Percentiles rank a stretch among this genome's conserved stretches.
These are phyloP conservation scores for Chaetomium strumarium DNA, from an alignment of 2,329 filamentous ascomycete species.

Conservation along the genomic window DNA sequence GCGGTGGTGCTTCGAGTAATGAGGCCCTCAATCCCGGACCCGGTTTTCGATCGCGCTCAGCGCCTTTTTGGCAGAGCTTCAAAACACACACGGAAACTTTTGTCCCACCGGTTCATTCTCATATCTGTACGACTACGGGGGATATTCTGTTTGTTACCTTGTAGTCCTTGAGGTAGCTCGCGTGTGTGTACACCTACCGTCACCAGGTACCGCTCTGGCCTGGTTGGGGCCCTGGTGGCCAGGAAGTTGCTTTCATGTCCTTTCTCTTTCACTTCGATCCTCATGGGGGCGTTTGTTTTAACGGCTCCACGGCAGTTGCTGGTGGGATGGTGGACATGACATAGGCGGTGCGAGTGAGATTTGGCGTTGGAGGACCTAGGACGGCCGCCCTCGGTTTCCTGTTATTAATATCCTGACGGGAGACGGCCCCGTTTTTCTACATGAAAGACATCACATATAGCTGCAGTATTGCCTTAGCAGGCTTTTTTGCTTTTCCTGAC, in stretches of 20 bases:
- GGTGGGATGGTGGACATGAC: conserved; percentile 1
- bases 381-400: no score
- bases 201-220: not conserved
- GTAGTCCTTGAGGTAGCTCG: not conserved
- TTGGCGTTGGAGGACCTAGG: not conserved
- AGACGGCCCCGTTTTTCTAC: not conserved
- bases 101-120: conserved; percentile 12
- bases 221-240: not conserved
- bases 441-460: no score
- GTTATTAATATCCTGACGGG: not conserved
- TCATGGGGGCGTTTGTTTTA: not conserved
- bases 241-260: not conserved
- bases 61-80: conserved; percentile 1
- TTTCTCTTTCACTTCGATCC: not conserved
- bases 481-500: not conserved
- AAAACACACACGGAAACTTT: conserved; percentile 22
- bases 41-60: no score
- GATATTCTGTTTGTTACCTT: conserved; percentile 4
- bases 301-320: not conserved
- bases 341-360: not conserved
- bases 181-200: not conserved
- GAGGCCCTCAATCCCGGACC: no score
- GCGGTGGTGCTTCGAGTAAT: no score
- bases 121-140: conserved; percentile 9
- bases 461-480: not conserved